Evolutionary conservation across 441 rosid species (phyloP), one percentile per base, ranked within the genome.

Genomic region (Erodium moschatum): DNA sequence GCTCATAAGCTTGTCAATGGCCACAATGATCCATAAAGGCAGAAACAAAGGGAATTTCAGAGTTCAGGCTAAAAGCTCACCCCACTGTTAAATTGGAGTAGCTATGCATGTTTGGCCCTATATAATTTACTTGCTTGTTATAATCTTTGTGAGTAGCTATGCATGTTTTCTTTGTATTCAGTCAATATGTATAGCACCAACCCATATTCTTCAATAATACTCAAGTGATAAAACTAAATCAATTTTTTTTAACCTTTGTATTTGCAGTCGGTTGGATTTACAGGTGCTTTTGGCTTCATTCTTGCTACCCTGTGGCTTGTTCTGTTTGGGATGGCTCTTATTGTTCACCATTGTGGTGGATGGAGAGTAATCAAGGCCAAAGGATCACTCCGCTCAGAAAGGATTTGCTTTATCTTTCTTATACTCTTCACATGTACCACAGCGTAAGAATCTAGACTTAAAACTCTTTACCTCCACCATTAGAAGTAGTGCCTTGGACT

Each of bases 211-310:
- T 29, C 35, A 63, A 10, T 21, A 3, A 63, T 12, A 21, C 27
- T 5, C n/a, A 27, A 24, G 16, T 19, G 35, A 3, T 63, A 5
- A 5, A 40, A 18, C 6, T 29, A 13, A 35, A 21, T 24, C 13
- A 67, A 48, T 42, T 9, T 75, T 66, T 66, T 71, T 65, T 9
- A 15, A 70, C 67, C 67, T 44, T 73, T 61, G 65, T 74, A 21
- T 75, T 31, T 82, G 74, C 84, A 94, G 97, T 94, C 97, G 81
- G 97, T 94, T 75, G 94, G 91, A 76, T 94, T 87, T 77, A 85
- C 96, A 56, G 98, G 97, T 74, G 89, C 92, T 67, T 82, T 84
- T 77, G 93, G 82, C 50, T 91, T 93, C 78, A 75, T 87, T 72
- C 83, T 91, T 68, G 92, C 93, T 50, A 65, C 71, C 75, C 67